Base-by-base conservation (phyloP, 257 asterid genomes). In the Plantago ovata region DNA sequence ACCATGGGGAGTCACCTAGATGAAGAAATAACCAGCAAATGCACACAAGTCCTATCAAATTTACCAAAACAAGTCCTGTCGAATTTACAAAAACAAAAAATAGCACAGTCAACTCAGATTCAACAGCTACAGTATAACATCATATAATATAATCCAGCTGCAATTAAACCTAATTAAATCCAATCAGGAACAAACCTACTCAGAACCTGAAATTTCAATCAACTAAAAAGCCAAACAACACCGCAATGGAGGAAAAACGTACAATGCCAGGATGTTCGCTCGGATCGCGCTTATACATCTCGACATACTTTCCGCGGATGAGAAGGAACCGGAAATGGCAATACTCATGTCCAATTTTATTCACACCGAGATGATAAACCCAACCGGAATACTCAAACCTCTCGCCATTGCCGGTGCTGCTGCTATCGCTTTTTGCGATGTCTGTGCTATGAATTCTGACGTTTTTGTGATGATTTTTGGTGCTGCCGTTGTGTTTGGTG, bases 281-380 rank as follows among this genome's bases (percentile, higher is more conserved):
- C 5, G 92, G 92, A 16, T 83, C 85, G 20, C 84, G 70, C 61
- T 80, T 83, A 55, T 73, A 83, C 92, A 83, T 80, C 77, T 80
- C 79, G 38, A 78, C 65, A 49, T 61, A 56, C 73, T 69, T 75
- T 41, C 88, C 88, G 20, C 88, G 83, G 23, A 83, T 76, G 61
- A 60, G 58, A n/a, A 83, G 75, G 64, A 69, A 83, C 6, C 92
- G 72, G 23, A 71, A 70, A 60, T 81, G 88, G 61, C 87, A 80
- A 72, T 71, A 83, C 53, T 83, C 88, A 13, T 61, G 88, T 1
- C 92, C 92, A 44, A 83, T 78, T 42, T 85, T 69, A 74, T 78
- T 83, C 15, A 76, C 77, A 21, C 92, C 92, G 46, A 83, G 52
- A 68, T 83, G 92, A 58, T 78, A 83, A 20, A 83, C 81, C 85